A percentile compares a stretch with the other conserved stretches of the same genome.
phyloP scores from a whole-genome alignment of 2,329 filamentous ascomycete genomes.

The Domatiomyces globalis region DNA sequence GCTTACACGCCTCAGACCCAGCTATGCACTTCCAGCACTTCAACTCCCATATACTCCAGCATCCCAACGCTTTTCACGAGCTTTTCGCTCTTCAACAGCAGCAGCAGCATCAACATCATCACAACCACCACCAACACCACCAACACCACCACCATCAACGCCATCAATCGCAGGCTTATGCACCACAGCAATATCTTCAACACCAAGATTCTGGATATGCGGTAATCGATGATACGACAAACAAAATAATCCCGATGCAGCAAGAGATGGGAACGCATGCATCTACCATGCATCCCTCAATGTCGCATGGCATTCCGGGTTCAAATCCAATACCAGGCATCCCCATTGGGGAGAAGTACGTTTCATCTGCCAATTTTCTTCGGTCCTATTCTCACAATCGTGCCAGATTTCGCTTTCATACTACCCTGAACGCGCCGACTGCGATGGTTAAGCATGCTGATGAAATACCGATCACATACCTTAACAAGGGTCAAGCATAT shows the following conservation, averaged over 20 bases:
- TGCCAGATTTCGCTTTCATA: conserved; percentile 67
- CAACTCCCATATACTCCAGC: conserved; percentile 36
- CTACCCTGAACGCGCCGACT: conserved; percentile 81
- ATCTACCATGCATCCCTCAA: conserved; percentile 21
- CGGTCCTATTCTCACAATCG: conserved; percentile 14
- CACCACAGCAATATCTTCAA: conserved; percentile 45
- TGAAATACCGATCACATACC: conserved; percentile 91
- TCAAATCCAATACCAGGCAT: conserved; percentile 19
- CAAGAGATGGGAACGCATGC: conserved; percentile 9
- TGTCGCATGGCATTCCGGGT: conserved; percentile 18
- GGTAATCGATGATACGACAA: conserved; percentile 53
- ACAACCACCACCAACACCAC: conserved; percentile 4
- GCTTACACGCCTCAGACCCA: conserved; percentile 45
- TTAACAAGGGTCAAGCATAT: conserved; percentile 96
- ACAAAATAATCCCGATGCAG: conserved; percentile 31
- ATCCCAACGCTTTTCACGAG: conserved; percentile 12
- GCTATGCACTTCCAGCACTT: conserved; percentile 56
- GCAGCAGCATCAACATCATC: conserved; percentile 7
- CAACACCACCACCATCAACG: conserved; percentile 41
- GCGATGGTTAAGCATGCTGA: conserved; percentile 85
- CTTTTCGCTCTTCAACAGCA: conserved; percentile 11
- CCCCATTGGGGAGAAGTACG: conserved; percentile 40
- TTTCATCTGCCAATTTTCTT: conserved; percentile 10
- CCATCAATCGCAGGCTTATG: conserved; percentile 38
- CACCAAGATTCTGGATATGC: conserved; percentile 71